These are phyloP conservation scores for Papilionanthe hybrid DNA, from an alignment of 116 monocot species.

Conservation along the genomic window DNA sequence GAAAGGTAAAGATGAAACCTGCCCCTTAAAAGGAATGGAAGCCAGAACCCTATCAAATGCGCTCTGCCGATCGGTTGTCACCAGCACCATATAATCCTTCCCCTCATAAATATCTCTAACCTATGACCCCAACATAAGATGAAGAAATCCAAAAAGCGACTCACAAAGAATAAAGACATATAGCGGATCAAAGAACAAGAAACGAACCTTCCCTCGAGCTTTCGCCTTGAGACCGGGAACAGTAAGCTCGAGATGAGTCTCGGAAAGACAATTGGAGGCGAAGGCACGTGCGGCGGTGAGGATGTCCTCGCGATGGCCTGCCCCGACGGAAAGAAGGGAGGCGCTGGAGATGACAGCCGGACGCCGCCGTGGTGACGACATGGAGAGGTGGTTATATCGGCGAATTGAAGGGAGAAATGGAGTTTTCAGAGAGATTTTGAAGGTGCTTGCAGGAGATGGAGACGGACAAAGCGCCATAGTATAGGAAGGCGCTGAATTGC, in stretches of 20 bases:
- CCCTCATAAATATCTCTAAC: constrained; percentile 91
- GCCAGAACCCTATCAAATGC: constrained; percentile 93
- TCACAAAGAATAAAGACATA: background rate
- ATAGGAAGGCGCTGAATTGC: too few species aligned
- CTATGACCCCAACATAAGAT: constrained; percentile 15
- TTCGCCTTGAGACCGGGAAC: constrained; percentile 56
- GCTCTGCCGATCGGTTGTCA: constrained; percentile 91
- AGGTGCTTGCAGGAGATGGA: background rate
- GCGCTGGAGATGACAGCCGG: background rate
- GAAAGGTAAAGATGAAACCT: constrained; percentile 35
- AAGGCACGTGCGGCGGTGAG: constrained; percentile 30
- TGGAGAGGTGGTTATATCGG: background rate
- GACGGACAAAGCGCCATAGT: constrained; percentile 1
- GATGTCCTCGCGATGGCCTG: constrained; percentile 54
- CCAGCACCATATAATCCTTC: constrained; percentile 67
- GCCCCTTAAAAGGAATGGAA: constrained; percentile 94
- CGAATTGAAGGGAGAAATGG: background rate
- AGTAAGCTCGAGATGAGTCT: constrained; percentile 64
- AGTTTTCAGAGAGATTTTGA: background rate
- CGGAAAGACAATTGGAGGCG: constrained; percentile 53
- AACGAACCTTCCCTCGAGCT: constrained; percentile 60
- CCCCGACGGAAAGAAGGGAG: background rate
- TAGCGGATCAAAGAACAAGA: background rate
- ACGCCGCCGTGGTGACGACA: background rate
- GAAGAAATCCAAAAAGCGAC: background rate